Base-by-base conservation (phyloP, 1,284 basidiomycete species). In the Chiua sp. region DNA sequence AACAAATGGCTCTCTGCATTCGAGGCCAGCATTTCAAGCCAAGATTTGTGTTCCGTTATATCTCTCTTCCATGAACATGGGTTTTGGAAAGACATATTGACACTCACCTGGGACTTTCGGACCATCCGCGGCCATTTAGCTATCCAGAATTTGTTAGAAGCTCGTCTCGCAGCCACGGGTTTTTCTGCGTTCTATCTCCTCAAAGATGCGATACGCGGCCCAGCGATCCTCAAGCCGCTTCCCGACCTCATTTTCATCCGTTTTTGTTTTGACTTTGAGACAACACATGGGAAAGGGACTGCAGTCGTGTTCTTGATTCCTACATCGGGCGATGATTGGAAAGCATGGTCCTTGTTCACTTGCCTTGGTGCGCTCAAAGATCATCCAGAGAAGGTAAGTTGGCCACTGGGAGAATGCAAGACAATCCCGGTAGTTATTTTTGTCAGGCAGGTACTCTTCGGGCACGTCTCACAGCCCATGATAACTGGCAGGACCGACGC, bases 291-390 rank as follows among this genome's bases (percentile, higher is more conserved):
- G 13, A 63, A 56, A 33, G 71, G 71, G 1, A 63, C 49, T 4
- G 63, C 67, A 6, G 35, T 72, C 35, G 61, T 49, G n/a, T 62
- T 62, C 51, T 53, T 72, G 42, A 58, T 70, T 10, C 69, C 73
- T 8, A 56, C 56, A 0, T 28, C 59, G 13, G 30, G 56, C n/a
- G 56, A 35, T 30, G 23, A 35, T 22, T 75, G 69, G 71, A 74
- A 57, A 44, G 68, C 71, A 3, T 74, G 72, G 68, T 64, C 69
- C 11, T 15, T 75, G 20, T 79, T 80, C 64, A 86, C 84, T 3
- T 75, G 78, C 44, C 75, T 87, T 13, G 79, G 81, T 58, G 76
- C 75, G 6, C 73, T 87, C 48, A 77, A 80, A 56, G 80, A 68
- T 20, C 71, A 75, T 64, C 77, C 79, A 0, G 81, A 81, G n/a